These are phyloP conservation scores for Didymella sp. DNA, from an alignment of 2,329 filamentous ascomycete genomes.

Conservation along the genomic window DNA sequence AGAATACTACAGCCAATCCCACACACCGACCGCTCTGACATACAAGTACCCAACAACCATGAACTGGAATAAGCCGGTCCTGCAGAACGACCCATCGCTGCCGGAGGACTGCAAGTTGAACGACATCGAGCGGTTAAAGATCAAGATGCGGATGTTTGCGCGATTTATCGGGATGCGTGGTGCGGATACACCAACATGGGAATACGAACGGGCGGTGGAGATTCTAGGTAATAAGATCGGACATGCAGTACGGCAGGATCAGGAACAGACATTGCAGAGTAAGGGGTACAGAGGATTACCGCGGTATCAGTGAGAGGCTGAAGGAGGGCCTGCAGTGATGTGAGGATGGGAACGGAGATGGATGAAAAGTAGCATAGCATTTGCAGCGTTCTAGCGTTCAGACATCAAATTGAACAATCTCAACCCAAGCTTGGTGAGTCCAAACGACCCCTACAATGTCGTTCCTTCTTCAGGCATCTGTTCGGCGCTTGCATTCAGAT, in stretches of 20 bases:
- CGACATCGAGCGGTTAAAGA: constrained; percentile 50
- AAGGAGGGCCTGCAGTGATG: neutral
- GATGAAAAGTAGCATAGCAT: neutral
- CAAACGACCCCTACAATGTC: too few relatives aligned
- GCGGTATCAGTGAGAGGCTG: constrained; percentile 12
- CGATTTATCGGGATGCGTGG: constrained; percentile 75
- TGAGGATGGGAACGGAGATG: neutral
- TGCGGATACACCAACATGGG: constrained; percentile 61
- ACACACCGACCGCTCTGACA: constrained; percentile 58
- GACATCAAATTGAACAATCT: neutral
- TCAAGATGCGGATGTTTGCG: constrained; percentile 74
- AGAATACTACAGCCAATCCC: constrained; percentile 75
- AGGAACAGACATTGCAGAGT: constrained; percentile 13
- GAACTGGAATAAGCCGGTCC: constrained; percentile 61
- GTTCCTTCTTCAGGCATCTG: too few relatives aligned
- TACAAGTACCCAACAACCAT: constrained; percentile 72
- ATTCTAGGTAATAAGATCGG: constrained; percentile 36
- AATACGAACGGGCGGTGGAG: constrained; percentile 53
- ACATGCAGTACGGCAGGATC: constrained; percentile 34
- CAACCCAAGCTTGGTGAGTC: neutral
- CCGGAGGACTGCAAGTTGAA: constrained; percentile 38
- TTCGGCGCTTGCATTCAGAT: too few relatives aligned
- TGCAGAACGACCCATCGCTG: constrained; percentile 32
- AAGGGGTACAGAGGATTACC: constrained; percentile 23
- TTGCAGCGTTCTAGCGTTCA: neutral